These are phyloP conservation scores for Microbotryomycetes sp. DNA, from an alignment of 1,284 basidiomycete species.

Conservation along the genomic window DNA sequence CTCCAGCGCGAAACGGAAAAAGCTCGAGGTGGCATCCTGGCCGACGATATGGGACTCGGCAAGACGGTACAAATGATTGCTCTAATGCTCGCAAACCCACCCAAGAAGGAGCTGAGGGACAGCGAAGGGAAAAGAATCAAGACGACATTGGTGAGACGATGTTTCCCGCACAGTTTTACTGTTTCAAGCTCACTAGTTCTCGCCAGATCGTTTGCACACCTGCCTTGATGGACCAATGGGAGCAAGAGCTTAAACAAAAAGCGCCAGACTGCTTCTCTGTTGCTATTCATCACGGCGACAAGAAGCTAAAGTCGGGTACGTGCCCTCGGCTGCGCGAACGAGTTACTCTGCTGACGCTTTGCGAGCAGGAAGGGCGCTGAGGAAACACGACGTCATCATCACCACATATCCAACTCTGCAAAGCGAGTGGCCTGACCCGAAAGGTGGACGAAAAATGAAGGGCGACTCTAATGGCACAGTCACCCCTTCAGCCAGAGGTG, in stretches of 20 bases:
- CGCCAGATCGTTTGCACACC: constrained; percentile 39
- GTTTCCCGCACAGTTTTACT: neutral
- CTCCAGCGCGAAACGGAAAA: constrained; percentile 25
- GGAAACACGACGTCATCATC: constrained; percentile 53
- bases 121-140: constrained; percentile 6
- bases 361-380: constrained; percentile 55
- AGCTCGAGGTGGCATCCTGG: constrained; percentile 34
- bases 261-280: constrained; percentile 59
- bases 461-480: constrained; percentile 22
- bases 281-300: constrained; percentile 71
- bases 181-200: neutral
- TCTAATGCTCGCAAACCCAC: constrained; percentile 29
- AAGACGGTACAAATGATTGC: constrained; percentile 33
- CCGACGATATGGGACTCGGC: constrained; percentile 37
- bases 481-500: constrained; percentile 44
- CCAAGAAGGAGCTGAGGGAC: constrained; percentile 4
- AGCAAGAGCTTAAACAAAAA: constrained; percentile 72
- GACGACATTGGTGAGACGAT: constrained; percentile 17
- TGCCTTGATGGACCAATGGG: constrained; percentile 86
- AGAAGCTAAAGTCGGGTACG: constrained; percentile 56
- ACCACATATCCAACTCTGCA: constrained; percentile 61
- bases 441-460: constrained; percentile 20
- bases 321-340: neutral
- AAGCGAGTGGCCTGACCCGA: constrained; percentile 21
- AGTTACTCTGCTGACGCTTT: neutral